These are phyloP conservation scores for Dothidotthia symphoricarpi DNA, from an alignment of 2,329 filamentous ascomycete genomes.

Conservation along the genomic window DNA sequence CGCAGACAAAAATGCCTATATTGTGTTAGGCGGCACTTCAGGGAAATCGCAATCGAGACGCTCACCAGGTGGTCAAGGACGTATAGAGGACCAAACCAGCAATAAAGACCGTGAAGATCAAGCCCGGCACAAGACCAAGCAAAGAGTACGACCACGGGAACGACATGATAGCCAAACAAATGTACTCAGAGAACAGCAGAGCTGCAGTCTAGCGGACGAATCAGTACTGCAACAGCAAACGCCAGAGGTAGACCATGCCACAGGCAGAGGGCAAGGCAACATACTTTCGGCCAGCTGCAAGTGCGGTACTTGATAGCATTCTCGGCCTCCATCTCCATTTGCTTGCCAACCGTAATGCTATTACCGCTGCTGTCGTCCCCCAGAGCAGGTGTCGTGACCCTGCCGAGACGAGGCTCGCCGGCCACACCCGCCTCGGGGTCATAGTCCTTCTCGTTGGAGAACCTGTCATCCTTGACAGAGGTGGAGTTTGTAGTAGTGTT, in stretches of 20 bases:
- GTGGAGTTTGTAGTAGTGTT: slow-evolving; percentile 15
- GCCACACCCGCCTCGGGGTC: slow-evolving; percentile 33
- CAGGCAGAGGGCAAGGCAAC: slow-evolving; percentile 13
- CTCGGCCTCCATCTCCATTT: slow-evolving; percentile 73
- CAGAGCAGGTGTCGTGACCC: slow-evolving; percentile 41
- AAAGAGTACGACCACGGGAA: slow-evolving; percentile 92
- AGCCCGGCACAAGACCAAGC: slow-evolving; percentile 78
- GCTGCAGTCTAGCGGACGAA: slow-evolving; percentile 65
- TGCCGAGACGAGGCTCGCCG: slow-evolving; percentile 39
- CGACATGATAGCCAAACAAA: slow-evolving; percentile 90
- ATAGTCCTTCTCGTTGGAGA: slow-evolving; percentile 17
- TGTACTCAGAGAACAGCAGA: slow-evolving; percentile 91
- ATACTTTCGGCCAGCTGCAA: slow-evolving; percentile 86
- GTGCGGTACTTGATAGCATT: slow-evolving; percentile 88
- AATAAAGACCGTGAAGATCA: slow-evolving; percentile 79
- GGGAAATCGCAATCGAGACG: neutral
- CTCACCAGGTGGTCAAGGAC: slow-evolving; percentile 63
- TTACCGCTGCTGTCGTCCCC: slow-evolving; percentile 39
- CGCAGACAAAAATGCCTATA: slow-evolving; percentile 82
- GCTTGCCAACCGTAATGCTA: slow-evolving; percentile 56
- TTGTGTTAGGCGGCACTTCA: slow-evolving; percentile 7
- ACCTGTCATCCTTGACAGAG: slow-evolving; percentile 15
- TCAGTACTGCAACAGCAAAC: slow-evolving; percentile 9
- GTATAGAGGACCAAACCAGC: slow-evolving; percentile 82
- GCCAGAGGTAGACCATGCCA: neutral